Percentiles rank a stretch among this genome's conserved stretches.
phyloP scores from a whole-genome alignment of 164 flowering plant genomes.

The Macadamia tetraphylla region DNA sequence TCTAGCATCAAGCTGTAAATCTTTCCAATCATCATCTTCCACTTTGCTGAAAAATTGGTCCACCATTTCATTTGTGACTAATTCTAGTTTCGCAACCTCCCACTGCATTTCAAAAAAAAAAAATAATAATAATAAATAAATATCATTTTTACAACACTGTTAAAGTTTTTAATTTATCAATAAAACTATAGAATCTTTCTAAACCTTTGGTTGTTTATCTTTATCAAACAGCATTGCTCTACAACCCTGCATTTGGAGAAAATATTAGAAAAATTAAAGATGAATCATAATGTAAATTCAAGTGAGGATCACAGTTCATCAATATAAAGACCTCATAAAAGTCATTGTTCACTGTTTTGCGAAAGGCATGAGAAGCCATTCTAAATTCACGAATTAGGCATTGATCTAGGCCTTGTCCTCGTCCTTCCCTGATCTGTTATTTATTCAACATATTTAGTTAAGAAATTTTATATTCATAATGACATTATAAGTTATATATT shows the following conservation, averaged over 20 bases:
- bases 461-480: background rate
- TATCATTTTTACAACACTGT: no score
- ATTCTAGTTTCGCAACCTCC: constrained; percentile 50
- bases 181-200: background rate
- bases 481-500: no score
- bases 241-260: constrained; percentile 25
- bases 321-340: constrained; percentile 41
- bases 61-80: constrained; percentile 40
- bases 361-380: constrained; percentile 55
- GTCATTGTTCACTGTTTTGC: constrained; percentile 58
- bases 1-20: constrained; percentile 14
- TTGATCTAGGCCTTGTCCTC: constrained; percentile 59
- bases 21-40: constrained; percentile 49
- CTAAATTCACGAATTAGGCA: constrained; percentile 66
- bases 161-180: no score
- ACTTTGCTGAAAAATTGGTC: constrained; percentile 45
- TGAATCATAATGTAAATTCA: no score
- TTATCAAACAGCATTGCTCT: constrained; percentile 64
- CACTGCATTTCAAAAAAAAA: constrained; percentile 28
- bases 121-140: no score
- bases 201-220: constrained; percentile 67
- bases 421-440: constrained; percentile 62
- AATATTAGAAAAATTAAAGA: no score
- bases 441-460: background rate
- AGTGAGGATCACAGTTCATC: no score